Conservation (phyloP, 1,139 yeast species). For the Candida frijolesensis region DNA sequence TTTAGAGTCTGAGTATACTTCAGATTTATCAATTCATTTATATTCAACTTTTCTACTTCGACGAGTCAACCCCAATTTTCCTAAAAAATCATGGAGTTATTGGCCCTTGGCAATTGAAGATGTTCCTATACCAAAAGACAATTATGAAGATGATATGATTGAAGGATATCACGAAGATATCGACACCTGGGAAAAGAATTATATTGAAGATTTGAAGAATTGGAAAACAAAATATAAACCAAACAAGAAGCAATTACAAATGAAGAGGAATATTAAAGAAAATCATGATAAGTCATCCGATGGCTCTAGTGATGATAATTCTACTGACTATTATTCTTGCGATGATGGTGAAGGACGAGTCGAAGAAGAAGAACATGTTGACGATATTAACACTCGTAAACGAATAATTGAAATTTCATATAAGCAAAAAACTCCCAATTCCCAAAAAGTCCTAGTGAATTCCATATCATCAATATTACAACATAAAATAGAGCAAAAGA, state of each 20-base stretch:
- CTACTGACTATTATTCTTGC: not conserved
- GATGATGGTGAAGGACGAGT: slow-evolving; percentile 1
- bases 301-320: not conserved
- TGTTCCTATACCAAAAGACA: slow-evolving; percentile 39
- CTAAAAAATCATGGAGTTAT: slow-evolving; percentile 38
- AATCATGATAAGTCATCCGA: not conserved
- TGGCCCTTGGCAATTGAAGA: slow-evolving; percentile 47
- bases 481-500: slow-evolving; percentile 26
- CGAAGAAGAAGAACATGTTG: slow-evolving; percentile 3
- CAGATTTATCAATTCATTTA: slow-evolving; percentile 55
- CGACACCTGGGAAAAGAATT: slow-evolving; percentile 6
- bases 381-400: not conserved
- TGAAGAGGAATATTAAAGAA: not conserved
- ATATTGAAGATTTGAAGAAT: not conserved
- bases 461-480: slow-evolving; percentile 44
- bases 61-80: slow-evolving; percentile 38
- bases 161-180: slow-evolving; percentile 22
- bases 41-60: slow-evolving; percentile 49
- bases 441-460: slow-evolving; percentile 34
- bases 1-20: slow-evolving; percentile 45
- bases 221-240: not conserved
- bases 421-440: slow-evolving; percentile 24
- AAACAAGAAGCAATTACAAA: not conserved
- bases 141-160: slow-evolving; percentile 26
- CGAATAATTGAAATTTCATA: slow-evolving; percentile 11